phyloP scores from a whole-genome alignment of 192 early-diverging fungal species.

The Dissophora globulifera region DNA sequence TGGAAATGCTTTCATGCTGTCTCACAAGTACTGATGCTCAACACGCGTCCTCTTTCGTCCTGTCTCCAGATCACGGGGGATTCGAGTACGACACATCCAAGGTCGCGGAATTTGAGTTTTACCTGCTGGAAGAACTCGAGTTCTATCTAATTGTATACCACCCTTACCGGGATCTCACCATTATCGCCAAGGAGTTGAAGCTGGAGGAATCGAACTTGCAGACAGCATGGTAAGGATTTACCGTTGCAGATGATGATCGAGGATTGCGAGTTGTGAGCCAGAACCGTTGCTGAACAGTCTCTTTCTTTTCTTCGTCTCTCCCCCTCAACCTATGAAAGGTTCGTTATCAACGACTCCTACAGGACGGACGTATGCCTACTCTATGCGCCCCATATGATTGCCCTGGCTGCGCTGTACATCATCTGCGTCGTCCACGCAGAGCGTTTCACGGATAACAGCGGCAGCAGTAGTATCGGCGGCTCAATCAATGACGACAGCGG shows the following conservation, averaged over 20 bases:
- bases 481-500: constrained; percentile 14
- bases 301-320: neutral
- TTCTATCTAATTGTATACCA: constrained; percentile 91
- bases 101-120: constrained; percentile 94
- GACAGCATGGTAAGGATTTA: constrained; percentile 60
- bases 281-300: too few species aligned
- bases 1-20: too few species aligned
- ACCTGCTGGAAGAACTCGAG: constrained; percentile 89
- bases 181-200: constrained; percentile 62
- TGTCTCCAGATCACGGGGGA: constrained; percentile 55
- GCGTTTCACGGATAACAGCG: constrained; percentile 24
- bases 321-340: constrained; percentile 47
- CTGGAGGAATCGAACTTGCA: constrained; percentile 65
- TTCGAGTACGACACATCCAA: constrained; percentile 77
- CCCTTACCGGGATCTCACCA: constrained; percentile 82
- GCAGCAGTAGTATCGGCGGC: neutral
- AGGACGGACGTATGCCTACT: constrained; percentile 82
- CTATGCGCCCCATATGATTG: constrained; percentile 91
- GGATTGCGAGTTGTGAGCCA: neutral
- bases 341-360: constrained; percentile 86
- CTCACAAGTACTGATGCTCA: too few species aligned
- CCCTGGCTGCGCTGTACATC: constrained; percentile 81
- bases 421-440: constrained; percentile 65
- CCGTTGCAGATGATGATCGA: neutral
- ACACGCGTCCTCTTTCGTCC: neutral